phyloP scores from a whole-genome alignment of 176 grass and related monocot species.

The Alloteropsis semialata region DNA sequence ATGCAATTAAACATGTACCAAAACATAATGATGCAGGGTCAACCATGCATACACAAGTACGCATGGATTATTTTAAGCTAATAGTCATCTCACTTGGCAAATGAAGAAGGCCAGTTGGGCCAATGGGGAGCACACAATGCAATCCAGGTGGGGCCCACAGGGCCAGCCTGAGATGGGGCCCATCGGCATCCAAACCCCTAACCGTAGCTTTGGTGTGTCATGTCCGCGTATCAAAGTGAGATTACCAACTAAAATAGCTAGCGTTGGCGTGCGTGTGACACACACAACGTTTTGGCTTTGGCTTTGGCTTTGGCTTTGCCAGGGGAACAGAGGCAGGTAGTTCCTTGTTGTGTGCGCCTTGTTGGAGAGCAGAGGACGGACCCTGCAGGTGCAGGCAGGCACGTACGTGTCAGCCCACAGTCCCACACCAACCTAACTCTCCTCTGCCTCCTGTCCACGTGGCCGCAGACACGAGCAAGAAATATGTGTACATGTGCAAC shows the following conservation, averaged over 20 bases:
- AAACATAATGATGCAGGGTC: not conserved
- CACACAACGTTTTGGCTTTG: not conserved
- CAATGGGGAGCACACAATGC: constrained; percentile 11
- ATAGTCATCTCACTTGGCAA: not conserved
- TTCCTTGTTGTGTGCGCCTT: constrained; percentile 51
- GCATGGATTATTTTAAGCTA: not conserved
- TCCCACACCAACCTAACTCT: constrained; percentile 52
- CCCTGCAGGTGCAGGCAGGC: not conserved
- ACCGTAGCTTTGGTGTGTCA: not conserved
- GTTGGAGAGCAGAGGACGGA: too few species aligned
- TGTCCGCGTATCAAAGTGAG: not conserved
- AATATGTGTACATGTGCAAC: too few species aligned
- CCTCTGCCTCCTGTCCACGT: constrained; percentile 50
- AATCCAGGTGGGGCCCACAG: not conserved
- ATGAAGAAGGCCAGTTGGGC: not conserved
- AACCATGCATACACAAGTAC: not conserved
- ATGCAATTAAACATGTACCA: not conserved
- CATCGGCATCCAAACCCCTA: not conserved
- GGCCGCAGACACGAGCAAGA: too few species aligned
- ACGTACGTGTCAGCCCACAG: constrained; percentile 41
- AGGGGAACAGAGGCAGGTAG: constrained; percentile 5
- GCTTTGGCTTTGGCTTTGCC: not conserved
- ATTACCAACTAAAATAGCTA: not conserved
- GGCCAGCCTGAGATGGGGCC: not conserved
- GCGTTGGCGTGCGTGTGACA: constrained; percentile 19